A percentile compares a stretch with the other conserved stretches of the same genome.
Evolutionary conservation across 2,329 filamentous ascomycete genomes (phyloP).

Genomic region (Sarocladiaceae sp.): DNA sequence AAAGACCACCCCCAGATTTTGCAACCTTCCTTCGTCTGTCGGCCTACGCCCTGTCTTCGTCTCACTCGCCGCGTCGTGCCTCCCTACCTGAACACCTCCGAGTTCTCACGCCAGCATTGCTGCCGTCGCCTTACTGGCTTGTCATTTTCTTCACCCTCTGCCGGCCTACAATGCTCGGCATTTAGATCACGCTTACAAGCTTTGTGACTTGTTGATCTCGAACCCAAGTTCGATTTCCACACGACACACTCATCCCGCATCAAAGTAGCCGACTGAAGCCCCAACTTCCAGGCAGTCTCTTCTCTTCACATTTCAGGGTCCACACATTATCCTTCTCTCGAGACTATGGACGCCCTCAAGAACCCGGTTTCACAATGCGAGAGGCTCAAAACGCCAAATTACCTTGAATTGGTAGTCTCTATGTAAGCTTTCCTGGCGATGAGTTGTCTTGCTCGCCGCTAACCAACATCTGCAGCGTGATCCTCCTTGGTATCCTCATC

Average conservation of each 20-base stretch:
- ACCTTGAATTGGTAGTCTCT: conserved; percentile 52
- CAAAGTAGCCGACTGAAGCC: too few relatives aligned
- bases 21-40: not conserved
- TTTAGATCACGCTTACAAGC: too few relatives aligned
- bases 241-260: too few relatives aligned
- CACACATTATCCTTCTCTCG: not conserved
- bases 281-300: not conserved
- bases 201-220: too few relatives aligned
- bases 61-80: not conserved
- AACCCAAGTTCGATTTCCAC: too few relatives aligned
- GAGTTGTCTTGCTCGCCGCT: not conserved
- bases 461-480: conserved; percentile 44
- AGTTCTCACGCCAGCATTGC: not conserved
- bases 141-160: too few relatives aligned
- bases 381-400: conserved; percentile 46
- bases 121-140: not conserved
- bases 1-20: not conserved
- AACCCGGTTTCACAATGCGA: conserved; percentile 34
- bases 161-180: too few relatives aligned
- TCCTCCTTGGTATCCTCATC: conserved; percentile 81
- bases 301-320: not conserved
- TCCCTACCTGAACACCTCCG: not conserved
- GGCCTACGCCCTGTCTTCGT: not conserved
- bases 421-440: conserved; percentile 36
- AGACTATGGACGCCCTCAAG: conserved; percentile 7